Conservation (phyloP, 768 basidiomycete genomes). For the Amanita inopinata region DNA sequence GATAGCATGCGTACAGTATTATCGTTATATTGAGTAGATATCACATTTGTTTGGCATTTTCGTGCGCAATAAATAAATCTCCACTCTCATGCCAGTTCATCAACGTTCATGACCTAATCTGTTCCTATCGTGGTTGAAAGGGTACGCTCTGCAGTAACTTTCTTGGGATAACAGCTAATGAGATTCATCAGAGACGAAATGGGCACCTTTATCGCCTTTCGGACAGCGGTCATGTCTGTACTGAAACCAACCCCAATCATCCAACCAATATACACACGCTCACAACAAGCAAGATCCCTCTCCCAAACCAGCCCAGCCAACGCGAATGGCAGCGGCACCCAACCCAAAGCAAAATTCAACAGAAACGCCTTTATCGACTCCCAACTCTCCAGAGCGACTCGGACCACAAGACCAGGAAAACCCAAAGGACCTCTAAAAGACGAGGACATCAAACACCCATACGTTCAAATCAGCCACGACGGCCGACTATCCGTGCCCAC, state of each 20-base stretch:
- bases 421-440: conserved; percentile 17
- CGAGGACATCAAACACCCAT: conserved; percentile 29
- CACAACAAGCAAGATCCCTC: conserved; percentile 4
- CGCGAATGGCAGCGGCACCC: conserved; percentile 8
- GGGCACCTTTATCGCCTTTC: conserved; percentile 24
- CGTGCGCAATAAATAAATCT: too few species aligned
- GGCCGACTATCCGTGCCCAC: conserved; percentile 19
- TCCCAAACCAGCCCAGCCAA: conserved; percentile 18
- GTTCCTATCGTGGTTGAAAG: too few species aligned
- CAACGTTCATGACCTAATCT: too few species aligned
- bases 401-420: conserved; percentile 6
- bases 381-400: neutral
- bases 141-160: too few species aligned
- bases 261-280: conserved; percentile 8
- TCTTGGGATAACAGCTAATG: too few species aligned
- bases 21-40: too few species aligned
- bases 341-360: conserved; percentile 1
- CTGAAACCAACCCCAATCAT: conserved; percentile 9
- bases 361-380: conserved; percentile 1
- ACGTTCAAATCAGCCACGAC: conserved; percentile 37
- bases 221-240: conserved; percentile 17
- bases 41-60: too few species aligned
- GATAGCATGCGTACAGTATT: too few species aligned
- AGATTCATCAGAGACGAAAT: too few species aligned
- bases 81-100: too few species aligned